phyloP scores from a whole-genome alignment of 2,329 filamentous ascomycete species.

The Nothomitra cinnamomea region DNA sequence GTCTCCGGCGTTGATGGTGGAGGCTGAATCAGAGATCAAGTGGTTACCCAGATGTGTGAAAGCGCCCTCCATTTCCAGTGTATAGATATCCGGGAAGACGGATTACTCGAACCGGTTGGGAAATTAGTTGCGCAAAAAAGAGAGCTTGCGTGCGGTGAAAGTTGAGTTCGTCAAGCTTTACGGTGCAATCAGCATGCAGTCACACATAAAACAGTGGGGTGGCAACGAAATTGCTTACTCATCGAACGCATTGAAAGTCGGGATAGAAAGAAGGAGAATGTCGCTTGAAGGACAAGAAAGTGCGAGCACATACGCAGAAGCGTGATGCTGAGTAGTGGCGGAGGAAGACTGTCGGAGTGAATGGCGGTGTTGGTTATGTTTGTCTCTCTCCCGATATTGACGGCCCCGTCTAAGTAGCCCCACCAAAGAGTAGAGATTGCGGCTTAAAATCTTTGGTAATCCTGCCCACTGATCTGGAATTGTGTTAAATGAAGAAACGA shows the following conservation, averaged over 20 bases:
- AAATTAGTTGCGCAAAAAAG: background rate
- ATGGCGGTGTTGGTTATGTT: too few species aligned
- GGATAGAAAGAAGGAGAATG: background rate
- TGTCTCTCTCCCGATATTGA: too few species aligned
- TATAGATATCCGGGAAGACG: conserved; percentile 10
- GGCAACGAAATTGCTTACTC: background rate
- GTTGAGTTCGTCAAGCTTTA: background rate
- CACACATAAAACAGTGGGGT: background rate
- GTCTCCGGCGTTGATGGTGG: conserved; percentile 73
- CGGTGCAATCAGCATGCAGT: background rate
- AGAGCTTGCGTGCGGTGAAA: background rate
- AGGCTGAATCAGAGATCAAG: conserved; percentile 65
- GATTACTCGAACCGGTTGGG: too few species aligned
- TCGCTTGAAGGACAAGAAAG: too few species aligned
- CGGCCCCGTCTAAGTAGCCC: too few species aligned
- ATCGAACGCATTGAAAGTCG: background rate
- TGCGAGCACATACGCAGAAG: too few species aligned
- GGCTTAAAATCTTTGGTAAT: too few species aligned
- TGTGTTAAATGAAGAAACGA: too few species aligned
- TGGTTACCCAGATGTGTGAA: conserved; percentile 82
- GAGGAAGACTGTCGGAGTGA: too few species aligned
- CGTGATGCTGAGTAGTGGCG: too few species aligned
- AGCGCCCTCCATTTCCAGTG: conserved; percentile 56
- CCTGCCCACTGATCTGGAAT: too few species aligned
- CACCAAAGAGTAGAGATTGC: too few species aligned